Base-by-base conservation (phyloP, 176 grass and related monocot species). In the Oryza coarctata region DNA sequence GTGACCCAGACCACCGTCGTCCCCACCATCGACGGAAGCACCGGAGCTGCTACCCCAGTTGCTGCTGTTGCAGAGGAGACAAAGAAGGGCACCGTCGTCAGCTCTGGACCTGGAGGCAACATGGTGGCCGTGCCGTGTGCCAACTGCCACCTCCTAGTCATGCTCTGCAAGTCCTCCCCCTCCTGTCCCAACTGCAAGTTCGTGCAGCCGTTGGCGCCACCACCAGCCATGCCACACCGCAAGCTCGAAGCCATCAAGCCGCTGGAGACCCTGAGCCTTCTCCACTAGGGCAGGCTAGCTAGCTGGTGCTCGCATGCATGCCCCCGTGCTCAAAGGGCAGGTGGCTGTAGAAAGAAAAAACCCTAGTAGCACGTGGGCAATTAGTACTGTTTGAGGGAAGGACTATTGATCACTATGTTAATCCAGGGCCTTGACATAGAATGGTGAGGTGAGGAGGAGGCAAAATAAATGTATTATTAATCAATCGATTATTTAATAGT, bases 121-220 rank as follows among this genome's bases (percentile, higher is more conserved):
- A 98, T 98, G 95, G 72, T 98, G 32, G 92, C 92, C 2, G 88
- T 91, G 66, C 92, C 92, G 38, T 98, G 95, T 57, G 82, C 78
- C 49, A 98, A 94, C 76, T 98, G 95, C 9, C 95, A 98, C 66
- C 90, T 98, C 39, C 88, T 94, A 1, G 92, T 98, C 71, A 98
- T 98, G 92, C 71, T 98, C 60, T 89, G 84, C 90, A 91, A 82
- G 84, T 86, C 90, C 34, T 94, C 82, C 41, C 95, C 95, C 0
- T 93, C 90, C 28, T 98, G 95, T 75, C 95, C 95, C 25, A 98
- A 98, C 67, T 98, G 95, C 92, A 98, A 88, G 88, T 92, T 90
- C 82, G 76, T 89, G 75, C 88, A 96, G 76, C 65, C 83, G 9
- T 40, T 93, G 68, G 55, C 9, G 55, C n/a, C 55, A 60, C 44